A percentile compares a stretch with the other conserved stretches of the same genome.
These are phyloP conservation scores for Pythium rhizo-oryzae DNA, from an alignment of 352 stramenopile species.

Conservation along the genomic window DNA sequence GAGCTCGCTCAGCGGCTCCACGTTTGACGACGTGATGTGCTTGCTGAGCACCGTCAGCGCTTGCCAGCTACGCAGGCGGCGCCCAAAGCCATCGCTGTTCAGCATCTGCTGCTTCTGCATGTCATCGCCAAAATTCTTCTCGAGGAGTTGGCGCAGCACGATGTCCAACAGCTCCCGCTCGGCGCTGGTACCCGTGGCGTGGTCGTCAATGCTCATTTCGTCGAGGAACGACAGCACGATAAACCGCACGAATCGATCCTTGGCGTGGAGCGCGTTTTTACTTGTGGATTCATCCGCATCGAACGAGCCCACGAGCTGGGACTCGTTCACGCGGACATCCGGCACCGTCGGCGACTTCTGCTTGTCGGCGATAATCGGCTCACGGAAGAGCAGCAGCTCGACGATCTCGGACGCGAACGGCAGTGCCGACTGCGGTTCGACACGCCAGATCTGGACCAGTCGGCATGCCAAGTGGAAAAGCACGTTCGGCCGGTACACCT, in stretches of 20 bases:
- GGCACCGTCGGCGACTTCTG: conserved; percentile 26
- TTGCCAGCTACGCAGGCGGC: conserved; percentile 80
- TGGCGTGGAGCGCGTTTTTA: conserved; percentile 39
- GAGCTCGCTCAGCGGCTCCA: conserved; percentile 34
- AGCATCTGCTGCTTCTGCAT: conserved; percentile 85
- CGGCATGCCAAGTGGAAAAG: conserved; percentile 78
- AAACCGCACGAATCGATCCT: conserved; percentile 73
- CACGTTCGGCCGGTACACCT: conserved; percentile 68
- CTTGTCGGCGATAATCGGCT: conserved; percentile 61
- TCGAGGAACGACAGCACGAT: conserved; percentile 70
- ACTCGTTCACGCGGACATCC: conserved; percentile 48
- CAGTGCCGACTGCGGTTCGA: conserved; percentile 45
- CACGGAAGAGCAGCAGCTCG: conserved; percentile 73
- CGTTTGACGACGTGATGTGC: conserved; percentile 38
- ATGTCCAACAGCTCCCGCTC: conserved; percentile 20
- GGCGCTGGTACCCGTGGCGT: background rate
- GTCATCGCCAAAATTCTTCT: conserved; percentile 59
- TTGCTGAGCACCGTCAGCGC: conserved; percentile 70
- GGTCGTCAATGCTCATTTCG: conserved; percentile 27
- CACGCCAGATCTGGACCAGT: conserved; percentile 67
- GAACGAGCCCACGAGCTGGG: background rate
- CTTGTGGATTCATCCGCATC: background rate
- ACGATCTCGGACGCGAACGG: conserved; percentile 70
- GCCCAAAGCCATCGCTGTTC: conserved; percentile 81
- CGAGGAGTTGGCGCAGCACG: conserved; percentile 30